These are phyloP conservation scores for Komagataella phaffii DNA, from an alignment of 805 yeast genomes.

Conservation along the genomic window DNA sequence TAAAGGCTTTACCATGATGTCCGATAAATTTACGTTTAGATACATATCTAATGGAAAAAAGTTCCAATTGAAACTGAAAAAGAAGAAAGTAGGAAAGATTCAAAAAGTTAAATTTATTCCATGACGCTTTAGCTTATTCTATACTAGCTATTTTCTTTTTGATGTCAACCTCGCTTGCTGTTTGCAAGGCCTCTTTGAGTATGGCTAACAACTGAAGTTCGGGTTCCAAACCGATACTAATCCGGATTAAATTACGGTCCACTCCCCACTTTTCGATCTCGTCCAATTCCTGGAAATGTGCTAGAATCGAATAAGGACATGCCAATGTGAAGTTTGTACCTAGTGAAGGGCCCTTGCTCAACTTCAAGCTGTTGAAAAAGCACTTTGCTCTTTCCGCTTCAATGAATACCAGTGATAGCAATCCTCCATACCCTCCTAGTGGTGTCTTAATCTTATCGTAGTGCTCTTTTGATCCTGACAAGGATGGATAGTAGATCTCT, in stretches of 20 bases:
- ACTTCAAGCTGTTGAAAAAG: conserved; percentile 58
- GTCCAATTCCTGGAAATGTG: conserved; percentile 73
- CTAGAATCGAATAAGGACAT: conserved; percentile 81
- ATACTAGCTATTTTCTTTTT: not conserved
- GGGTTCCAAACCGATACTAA: conserved; percentile 80
- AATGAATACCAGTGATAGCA: conserved; percentile 61
- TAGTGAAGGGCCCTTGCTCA: conserved; percentile 82
- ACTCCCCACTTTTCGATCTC: conserved; percentile 76
- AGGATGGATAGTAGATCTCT: conserved; percentile 59
- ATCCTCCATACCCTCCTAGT: conserved; percentile 82
- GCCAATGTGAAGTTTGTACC: conserved; percentile 86
- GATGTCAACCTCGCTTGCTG: conserved; percentile 12
- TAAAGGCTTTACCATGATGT: conserved; percentile 1
- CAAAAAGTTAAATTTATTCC: not conserved
- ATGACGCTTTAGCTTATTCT: conserved; percentile 1
- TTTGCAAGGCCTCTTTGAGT: conserved; percentile 38
- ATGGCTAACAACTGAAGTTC: conserved; percentile 36
- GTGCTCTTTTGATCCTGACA: conserved; percentile 37
- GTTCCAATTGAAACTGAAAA: not conserved
- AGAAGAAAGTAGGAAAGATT: not conserved
- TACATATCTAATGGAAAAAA: not conserved
- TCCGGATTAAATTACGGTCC: conserved; percentile 61
- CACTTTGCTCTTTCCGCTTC: conserved; percentile 48
- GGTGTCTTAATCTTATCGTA: conserved; percentile 61
- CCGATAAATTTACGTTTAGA: not conserved